phyloP scores from a whole-genome alignment of 179 eudicot genomes.

The Patellifolia procumbens region DNA sequence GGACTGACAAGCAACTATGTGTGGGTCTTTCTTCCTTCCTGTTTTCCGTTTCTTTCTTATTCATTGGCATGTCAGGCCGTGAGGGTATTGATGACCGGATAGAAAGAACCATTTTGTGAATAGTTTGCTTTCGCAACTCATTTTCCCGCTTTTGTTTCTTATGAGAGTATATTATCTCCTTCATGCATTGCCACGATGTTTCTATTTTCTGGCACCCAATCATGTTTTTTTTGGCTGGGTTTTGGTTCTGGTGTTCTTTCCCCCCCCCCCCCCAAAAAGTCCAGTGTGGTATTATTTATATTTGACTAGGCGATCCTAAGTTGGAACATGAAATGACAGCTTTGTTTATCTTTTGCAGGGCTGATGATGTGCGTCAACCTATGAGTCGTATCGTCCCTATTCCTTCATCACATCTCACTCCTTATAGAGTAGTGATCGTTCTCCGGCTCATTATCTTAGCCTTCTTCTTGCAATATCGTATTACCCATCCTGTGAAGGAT shows the following conservation, averaged over 20 bases:
- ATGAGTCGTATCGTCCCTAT: slow-evolving; percentile 81
- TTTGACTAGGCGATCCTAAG: neutral
- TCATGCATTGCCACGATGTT: neutral
- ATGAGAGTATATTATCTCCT: neutral
- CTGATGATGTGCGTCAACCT: slow-evolving; percentile 84
- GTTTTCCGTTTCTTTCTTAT: neutral
- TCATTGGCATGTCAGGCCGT: no score
- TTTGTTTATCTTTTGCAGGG: slow-evolving; percentile 46
- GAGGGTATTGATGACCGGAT: neutral
- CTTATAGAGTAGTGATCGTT: slow-evolving; percentile 73
- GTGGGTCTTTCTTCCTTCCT: neutral
- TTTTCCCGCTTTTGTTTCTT: neutral
- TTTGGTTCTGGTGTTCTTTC: no score
- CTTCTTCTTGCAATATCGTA: slow-evolving; percentile 80
- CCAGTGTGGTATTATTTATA: no score
- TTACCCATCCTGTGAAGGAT: slow-evolving; percentile 65
- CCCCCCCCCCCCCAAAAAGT: no score
- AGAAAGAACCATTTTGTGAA: neutral
- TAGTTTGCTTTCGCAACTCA: neutral
- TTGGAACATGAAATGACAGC: neutral
- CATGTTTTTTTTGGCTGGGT: neutral
- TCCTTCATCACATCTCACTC: slow-evolving; percentile 57
- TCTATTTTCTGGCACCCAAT: neutral
- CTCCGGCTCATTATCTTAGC: slow-evolving; percentile 74
- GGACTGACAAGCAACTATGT: no score